phyloP scores from a whole-genome alignment of 2,329 filamentous ascomycete genomes.

The Stagonosporopsis cucurbitacearum region DNA sequence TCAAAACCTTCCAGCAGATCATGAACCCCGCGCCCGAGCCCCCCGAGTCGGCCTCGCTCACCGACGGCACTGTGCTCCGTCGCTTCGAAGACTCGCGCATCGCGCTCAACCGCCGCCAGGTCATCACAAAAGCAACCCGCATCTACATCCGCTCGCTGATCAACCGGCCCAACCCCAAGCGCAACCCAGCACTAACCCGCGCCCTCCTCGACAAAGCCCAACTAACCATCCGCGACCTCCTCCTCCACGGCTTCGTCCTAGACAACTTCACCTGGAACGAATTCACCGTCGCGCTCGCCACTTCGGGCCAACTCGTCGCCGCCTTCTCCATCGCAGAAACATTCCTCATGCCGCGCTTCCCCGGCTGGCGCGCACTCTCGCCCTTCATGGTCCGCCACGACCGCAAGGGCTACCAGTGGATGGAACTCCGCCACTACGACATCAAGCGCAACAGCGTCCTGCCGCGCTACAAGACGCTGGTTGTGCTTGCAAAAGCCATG shows the following conservation, averaged over 20 bases:
- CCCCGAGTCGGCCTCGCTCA: slow-evolving; percentile 25
- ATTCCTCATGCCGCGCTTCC: slow-evolving; percentile 79
- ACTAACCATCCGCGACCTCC: slow-evolving; percentile 59
- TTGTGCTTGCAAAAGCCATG: slow-evolving; percentile 50
- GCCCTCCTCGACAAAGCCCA: slow-evolving; percentile 39
- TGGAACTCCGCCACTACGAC: slow-evolving; percentile 39
- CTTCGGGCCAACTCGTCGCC: slow-evolving; percentile 63
- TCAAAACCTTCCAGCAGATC: slow-evolving; percentile 40
- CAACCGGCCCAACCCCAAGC: slow-evolving; percentile 51
- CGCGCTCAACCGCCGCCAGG: slow-evolving; percentile 52
- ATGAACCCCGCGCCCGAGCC: slow-evolving; percentile 43
- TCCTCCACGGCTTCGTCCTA: slow-evolving; percentile 72
- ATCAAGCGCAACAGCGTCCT: slow-evolving; percentile 37
- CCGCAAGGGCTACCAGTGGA: slow-evolving; percentile 31
- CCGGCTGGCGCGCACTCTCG: slow-evolving; percentile 66
- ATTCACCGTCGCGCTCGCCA: slow-evolving; percentile 72
- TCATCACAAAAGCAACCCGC: slow-evolving; percentile 58
- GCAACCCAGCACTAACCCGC: slow-evolving; percentile 36
- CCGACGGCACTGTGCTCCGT: slow-evolving; percentile 29
- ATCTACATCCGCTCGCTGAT: slow-evolving; percentile 61
- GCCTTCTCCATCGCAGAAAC: slow-evolving; percentile 79
- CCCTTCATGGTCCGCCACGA: slow-evolving; percentile 35
- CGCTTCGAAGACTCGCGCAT: slow-evolving; percentile 32
- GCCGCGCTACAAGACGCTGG: slow-evolving; percentile 54
- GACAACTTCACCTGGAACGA: slow-evolving; percentile 82